These are phyloP conservation scores for Pleurozium schreberi DNA, from an alignment of 225 moss, liverwort and hornwort genomes.

Conservation along the genomic window DNA sequence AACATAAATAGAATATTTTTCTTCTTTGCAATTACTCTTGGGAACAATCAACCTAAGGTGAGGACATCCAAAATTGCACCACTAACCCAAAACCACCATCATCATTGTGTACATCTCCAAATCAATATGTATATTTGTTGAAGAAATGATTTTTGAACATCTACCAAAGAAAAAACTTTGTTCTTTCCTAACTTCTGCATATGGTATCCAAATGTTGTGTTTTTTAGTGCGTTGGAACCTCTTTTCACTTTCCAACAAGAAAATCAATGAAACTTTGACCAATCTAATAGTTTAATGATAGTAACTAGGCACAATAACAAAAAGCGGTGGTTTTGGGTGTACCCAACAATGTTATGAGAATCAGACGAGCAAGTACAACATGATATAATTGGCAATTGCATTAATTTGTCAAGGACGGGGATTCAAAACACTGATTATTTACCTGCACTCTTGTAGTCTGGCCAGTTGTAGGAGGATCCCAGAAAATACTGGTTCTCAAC, in stretches of 20 bases:
- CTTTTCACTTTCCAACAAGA: not conserved
- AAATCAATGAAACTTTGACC: not conserved
- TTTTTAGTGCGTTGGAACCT: not conserved
- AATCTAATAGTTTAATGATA: not conserved
- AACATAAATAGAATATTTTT: not conserved
- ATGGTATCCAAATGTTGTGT: rapidly evolving
- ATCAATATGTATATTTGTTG: rapidly evolving
- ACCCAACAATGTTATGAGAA: not conserved
- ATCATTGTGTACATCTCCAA: not conserved
- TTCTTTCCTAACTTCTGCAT: not conserved
- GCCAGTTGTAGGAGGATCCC: slow-evolving; percentile 94
- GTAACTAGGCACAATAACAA: not conserved
- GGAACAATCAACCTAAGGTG: not conserved
- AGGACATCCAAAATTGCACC: not conserved
- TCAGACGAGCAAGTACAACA: not conserved
- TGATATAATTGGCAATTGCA: not conserved
- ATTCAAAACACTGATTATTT: not conserved
- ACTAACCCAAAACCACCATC: rapidly evolving
- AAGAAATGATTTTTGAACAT: not conserved
- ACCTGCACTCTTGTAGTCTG: slow-evolving; percentile 79
- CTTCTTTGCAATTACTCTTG: not conserved
- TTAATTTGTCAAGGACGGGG: not conserved
- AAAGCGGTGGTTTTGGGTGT: not conserved
- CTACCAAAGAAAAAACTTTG: not conserved
- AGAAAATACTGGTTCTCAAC: slow-evolving; percentile 94